Percentiles rank a stretch among this genome's conserved stretches.
Conservation (phyloP, 148 eudicot species). For the Diospyros kaki region DNA sequence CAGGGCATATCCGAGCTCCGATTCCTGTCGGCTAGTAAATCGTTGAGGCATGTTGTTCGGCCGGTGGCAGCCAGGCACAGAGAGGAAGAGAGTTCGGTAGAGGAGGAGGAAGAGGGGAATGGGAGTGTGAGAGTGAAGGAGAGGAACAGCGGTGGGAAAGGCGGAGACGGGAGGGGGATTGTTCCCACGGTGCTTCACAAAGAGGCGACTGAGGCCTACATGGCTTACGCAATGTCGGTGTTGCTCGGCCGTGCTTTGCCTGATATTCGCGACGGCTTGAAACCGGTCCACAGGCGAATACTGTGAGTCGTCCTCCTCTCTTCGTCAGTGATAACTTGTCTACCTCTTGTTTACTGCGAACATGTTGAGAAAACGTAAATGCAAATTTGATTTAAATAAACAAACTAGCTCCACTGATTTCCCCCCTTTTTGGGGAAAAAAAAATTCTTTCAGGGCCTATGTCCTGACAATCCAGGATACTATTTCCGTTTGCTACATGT, state of each 20-base stretch:
- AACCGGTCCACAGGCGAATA: conserved; percentile 90
- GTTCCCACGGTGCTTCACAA: conserved; percentile 73
- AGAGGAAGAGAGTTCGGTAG: conserved; percentile 10
- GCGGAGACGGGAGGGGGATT: conserved; percentile 34
- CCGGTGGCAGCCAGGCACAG: conserved; percentile 28
- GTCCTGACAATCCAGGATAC: too few species aligned
- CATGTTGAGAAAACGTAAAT: too few species aligned
- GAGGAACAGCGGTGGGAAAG: conserved; percentile 28
- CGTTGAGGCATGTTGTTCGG: conserved; percentile 12
- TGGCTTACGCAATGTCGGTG: conserved; percentile 97
- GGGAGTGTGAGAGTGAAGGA: conserved; percentile 23
- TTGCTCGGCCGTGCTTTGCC: conserved; percentile 91
- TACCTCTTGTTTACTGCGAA: too few species aligned
- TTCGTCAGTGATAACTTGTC: too few species aligned
- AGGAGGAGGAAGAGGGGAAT: conserved; percentile 13
- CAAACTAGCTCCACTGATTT: too few species aligned
- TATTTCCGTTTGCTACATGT: too few species aligned
- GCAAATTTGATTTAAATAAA: too few species aligned
- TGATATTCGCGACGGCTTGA: conserved; percentile 88
- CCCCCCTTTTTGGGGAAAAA: too few species aligned
- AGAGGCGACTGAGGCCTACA: conserved; percentile 94
- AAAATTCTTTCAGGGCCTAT: too few species aligned
- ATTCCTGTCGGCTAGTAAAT: conserved; percentile 30
- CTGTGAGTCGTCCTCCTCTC: conserved; percentile 38
- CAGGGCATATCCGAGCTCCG: conserved; percentile 33